These are phyloP conservation scores for Macrolepiota albuminosa DNA, from an alignment of 768 basidiomycete genomes.

Conservation along the genomic window DNA sequence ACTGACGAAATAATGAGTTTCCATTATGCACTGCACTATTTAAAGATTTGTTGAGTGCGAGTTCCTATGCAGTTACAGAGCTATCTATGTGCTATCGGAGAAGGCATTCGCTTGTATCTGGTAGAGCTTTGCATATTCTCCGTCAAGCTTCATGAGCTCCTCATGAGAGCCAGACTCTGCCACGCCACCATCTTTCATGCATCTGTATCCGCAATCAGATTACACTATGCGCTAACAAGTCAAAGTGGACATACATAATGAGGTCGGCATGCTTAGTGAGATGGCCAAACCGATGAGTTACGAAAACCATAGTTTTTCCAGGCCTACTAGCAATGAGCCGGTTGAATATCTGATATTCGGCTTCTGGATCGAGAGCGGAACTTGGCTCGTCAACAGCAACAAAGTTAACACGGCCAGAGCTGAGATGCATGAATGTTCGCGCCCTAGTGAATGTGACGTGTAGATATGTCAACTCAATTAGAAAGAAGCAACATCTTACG, in stretches of 20 bases:
- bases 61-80: too few relatives aligned
- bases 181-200: conserved; percentile 32
- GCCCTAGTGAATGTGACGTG: conserved; percentile 12
- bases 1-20: conserved; percentile 34
- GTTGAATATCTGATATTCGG: conserved; percentile 34
- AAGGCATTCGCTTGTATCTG: conserved; percentile 32
- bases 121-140: conserved; percentile 31
- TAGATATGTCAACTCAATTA: too few relatives aligned
- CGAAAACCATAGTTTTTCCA: conserved; percentile 36
- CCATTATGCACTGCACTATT: too few relatives aligned
- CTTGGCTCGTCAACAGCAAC: conserved; percentile 46
- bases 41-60: too few relatives aligned
- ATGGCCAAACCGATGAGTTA: conserved; percentile 34
- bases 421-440: conserved; percentile 27
- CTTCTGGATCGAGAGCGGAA: conserved; percentile 41
- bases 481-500: conserved; percentile 13
- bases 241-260: conserved; percentile 24
- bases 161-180: conserved; percentile 28
- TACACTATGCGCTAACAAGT: not conserved
- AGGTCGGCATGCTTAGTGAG: conserved; percentile 32
- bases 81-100: not conserved
- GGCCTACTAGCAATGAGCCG: conserved; percentile 23
- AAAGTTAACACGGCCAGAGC: conserved; percentile 26
- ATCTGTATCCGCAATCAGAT: conserved; percentile 16
- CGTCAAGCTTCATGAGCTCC: conserved; percentile 25